Evolutionary conservation across 768 basidiomycete species (phyloP), one percentile per base, ranked within the genome.

Genomic region (Russula sp.): DNA sequence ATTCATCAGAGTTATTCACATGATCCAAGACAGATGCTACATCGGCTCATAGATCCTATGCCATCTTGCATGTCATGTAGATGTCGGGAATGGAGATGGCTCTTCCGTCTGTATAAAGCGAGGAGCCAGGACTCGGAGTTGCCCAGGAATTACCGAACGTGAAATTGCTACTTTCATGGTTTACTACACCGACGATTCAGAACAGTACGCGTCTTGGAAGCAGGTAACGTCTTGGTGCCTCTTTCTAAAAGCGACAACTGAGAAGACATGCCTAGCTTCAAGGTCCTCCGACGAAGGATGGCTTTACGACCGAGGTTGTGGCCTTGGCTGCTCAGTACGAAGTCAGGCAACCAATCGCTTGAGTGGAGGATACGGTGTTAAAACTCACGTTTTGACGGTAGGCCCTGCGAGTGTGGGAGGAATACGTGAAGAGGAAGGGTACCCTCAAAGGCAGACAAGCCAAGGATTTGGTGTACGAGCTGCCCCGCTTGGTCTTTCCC

Each of bases 171-270:
- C 18, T 20, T 40, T 52, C 14, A 64, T 64, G 63, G 52, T 20
- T 59, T 64, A 59, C 44, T 64, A 22, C 52, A 4, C 39, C 1
- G 45, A 58, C 3, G 63, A 64, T 50, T 64, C 63, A 13, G 57
- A 59, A 45, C 57, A 64, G 47, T 44, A n/a, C 53, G 40, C 6
- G 20, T 55, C 53, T 20, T 64, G 63, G 63, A 49, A 55, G 34
- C 44, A 55, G 63, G 63, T 64, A n/a, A 48, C 27, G 4, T 13
- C 11, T 2, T 27, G 2, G 31, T 39, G 9, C 8, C 10, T 42
- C 27, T 48, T n/a, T 22, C 9, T 8, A 10, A 2, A 4, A 31
- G 52, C 35, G 35, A 61, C 13, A 22, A 13, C 35, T 52, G 34
- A 48, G 14, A 54, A 27, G n/a, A 45, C 7, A 6, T 10, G 22